These are phyloP conservation scores for Alternaria burnsii DNA, from an alignment of 2,329 filamentous ascomycete species.

Conservation along the genomic window DNA sequence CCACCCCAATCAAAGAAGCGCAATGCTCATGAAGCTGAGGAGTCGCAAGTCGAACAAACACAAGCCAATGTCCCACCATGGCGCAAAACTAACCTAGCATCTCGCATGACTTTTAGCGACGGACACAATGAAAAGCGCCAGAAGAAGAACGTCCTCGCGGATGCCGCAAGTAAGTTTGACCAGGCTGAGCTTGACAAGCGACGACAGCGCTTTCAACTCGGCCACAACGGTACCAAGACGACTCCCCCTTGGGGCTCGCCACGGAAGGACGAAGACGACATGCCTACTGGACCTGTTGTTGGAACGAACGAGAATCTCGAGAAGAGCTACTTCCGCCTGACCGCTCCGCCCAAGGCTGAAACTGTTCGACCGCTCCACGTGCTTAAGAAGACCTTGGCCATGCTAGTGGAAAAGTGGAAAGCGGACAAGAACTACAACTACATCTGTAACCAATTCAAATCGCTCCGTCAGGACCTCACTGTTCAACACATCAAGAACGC, in stretches of 20 bases:
- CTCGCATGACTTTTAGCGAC: conserved; percentile 74
- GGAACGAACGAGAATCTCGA: conserved; percentile 85
- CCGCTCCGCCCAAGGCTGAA: conserved; percentile 85
- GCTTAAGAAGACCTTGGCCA: conserved; percentile 82
- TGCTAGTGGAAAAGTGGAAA: conserved; percentile 94
- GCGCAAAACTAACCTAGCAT: conserved; percentile 77
- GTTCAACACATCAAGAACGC: conserved; percentile 97
- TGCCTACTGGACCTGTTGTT: conserved; percentile 73
- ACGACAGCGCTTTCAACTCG: conserved; percentile 80
- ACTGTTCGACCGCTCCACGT: conserved; percentile 85
- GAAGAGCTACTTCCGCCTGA: conserved; percentile 94
- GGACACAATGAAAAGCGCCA: conserved; percentile 57
- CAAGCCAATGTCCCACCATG: conserved; percentile 69
- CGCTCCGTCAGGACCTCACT: conserved; percentile 94
- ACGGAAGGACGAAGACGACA: conserved; percentile 59
- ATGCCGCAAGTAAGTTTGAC: conserved; percentile 85
- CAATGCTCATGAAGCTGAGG: conserved; percentile 73
- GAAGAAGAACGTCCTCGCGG: conserved; percentile 57
- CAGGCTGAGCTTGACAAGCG: conserved; percentile 87
- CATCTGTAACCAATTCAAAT: conserved; percentile 99
- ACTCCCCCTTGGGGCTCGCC: conserved; percentile 59
- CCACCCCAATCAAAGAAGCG: conserved; percentile 73
- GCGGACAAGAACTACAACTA: conserved; percentile 94
- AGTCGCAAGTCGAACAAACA: conserved; percentile 59
- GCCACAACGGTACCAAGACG: conserved; percentile 62